Evolutionary conservation across 257 asterid species (phyloP).

Genomic region (Penstemon newberryi): DNA sequence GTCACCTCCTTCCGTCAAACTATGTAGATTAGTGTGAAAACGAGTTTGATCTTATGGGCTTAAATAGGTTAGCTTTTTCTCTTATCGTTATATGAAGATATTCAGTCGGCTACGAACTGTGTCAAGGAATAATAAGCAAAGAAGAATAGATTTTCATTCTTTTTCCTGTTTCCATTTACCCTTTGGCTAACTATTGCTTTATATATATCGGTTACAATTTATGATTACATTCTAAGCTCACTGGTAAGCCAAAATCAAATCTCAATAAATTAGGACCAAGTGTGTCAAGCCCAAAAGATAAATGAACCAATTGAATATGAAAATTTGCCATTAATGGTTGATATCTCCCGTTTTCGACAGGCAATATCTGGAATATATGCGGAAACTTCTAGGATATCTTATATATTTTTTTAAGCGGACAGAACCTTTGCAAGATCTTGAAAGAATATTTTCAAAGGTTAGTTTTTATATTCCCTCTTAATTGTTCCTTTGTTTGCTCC

Average conservation of each 20-base stretch:
- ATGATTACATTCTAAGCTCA: no score
- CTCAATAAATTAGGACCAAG: no score
- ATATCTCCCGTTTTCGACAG: constrained; percentile 43
- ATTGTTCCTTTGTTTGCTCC: not conserved
- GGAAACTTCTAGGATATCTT: constrained; percentile 80
- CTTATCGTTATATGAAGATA: not conserved
- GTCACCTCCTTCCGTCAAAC: no score
- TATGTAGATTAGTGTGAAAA: no score
- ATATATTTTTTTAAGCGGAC: constrained; percentile 73
- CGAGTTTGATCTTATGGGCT: not conserved
- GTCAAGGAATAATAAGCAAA: no score
- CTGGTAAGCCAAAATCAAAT: no score
- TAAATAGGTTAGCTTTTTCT: not conserved
- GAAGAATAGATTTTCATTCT: not conserved
- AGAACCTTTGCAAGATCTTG: constrained; percentile 89
- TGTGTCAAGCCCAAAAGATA: no score
- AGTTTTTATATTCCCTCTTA: constrained; percentile 22
- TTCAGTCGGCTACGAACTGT: no score
- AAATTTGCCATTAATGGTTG: not conserved
- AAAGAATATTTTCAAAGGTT: constrained; percentile 82
- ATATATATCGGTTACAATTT: not conserved
- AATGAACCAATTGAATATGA: no score
- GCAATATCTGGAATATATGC: constrained; percentile 75
- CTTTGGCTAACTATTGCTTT: not conserved
- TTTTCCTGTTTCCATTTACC: not conserved